Conservation (phyloP, 1,284 basidiomycete species). For the Trametes hirsuta region DNA sequence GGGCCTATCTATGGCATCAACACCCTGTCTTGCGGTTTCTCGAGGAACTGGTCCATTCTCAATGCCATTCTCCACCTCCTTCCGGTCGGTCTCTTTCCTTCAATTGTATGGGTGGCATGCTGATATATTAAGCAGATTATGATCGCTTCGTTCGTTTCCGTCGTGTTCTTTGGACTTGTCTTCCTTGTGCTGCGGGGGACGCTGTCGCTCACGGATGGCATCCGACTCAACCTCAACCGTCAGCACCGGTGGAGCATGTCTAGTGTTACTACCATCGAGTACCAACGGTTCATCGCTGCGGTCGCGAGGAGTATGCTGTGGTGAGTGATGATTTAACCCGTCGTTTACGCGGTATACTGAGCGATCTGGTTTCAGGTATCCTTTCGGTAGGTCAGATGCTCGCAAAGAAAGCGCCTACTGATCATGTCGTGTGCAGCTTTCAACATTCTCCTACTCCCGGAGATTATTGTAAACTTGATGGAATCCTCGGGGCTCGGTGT, state of each 20-base stretch:
- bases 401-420: background rate
- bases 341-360: background rate
- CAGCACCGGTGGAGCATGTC: slow-evolving; percentile 47
- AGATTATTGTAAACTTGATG: slow-evolving; percentile 55
- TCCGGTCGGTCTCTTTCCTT: slow-evolving; percentile 46
- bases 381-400: slow-evolving; percentile 49
- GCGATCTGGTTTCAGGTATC: slow-evolving; percentile 48
- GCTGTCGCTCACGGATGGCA: slow-evolving; percentile 43
- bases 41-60: slow-evolving; percentile 41
- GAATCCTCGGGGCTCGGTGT: slow-evolving; percentile 49
- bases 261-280: slow-evolving; percentile 39
- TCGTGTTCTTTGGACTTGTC: slow-evolving; percentile 57
- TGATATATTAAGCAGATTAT: slow-evolving; percentile 49
- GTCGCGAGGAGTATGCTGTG: slow-evolving; percentile 70
- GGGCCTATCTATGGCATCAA: slow-evolving; percentile 55
- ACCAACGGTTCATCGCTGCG: slow-evolving; percentile 59
- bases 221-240: slow-evolving; percentile 52
- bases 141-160: slow-evolving; percentile 54
- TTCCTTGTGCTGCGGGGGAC: slow-evolving; percentile 61
- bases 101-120: background rate
- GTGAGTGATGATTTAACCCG: slow-evolving; percentile 41
- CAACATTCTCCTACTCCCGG: slow-evolving; percentile 60
- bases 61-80: slow-evolving; percentile 58
- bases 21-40: slow-evolving; percentile 56
- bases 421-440: slow-evolving; percentile 46